Conservation (phyloP, 2,329 filamentous ascomycete genomes). For the Hyphodiscus sp. region DNA sequence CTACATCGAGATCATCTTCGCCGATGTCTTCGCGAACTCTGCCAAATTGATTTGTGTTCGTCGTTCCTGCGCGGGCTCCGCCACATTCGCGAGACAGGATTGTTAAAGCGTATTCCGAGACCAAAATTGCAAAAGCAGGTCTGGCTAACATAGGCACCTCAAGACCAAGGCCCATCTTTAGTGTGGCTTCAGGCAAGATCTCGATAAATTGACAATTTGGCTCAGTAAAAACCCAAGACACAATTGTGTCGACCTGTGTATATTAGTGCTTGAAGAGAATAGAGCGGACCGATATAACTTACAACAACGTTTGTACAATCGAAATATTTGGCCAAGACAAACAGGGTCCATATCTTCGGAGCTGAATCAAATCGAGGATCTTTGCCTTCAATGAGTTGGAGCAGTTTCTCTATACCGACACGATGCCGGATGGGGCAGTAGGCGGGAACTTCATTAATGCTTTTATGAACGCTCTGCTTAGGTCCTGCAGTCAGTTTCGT, state of each 20-base stretch:
- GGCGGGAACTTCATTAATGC: conserved; percentile 36
- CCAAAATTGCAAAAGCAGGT: conserved; percentile 51
- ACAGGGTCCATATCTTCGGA: conserved; percentile 60
- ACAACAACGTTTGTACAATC: conserved; percentile 43
- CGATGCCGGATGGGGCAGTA: conserved; percentile 61
- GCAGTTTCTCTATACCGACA: conserved; percentile 54
- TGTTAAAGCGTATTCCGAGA: conserved; percentile 52
- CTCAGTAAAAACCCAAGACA: conserved; percentile 51
- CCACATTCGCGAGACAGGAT: conserved; percentile 6
- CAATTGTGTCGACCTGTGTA: conserved; percentile 37
- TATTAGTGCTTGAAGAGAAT: conserved; percentile 9
- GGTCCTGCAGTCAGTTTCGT: background rate
- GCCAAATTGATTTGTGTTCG: conserved; percentile 35
- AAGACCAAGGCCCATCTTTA: conserved; percentile 49
- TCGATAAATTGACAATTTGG: conserved; percentile 56
- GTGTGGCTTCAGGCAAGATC: conserved; percentile 53
- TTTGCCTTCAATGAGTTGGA: conserved; percentile 51
- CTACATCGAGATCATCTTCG: conserved; percentile 48
- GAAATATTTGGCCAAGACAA: conserved; percentile 53
- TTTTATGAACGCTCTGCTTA: background rate
- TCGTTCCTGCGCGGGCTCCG: background rate
- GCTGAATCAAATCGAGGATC: conserved; percentile 56
- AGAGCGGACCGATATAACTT: conserved; percentile 17
- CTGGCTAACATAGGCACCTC: conserved; percentile 38
- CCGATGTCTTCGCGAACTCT: conserved; percentile 42